A percentile compares a stretch with the other conserved stretches of the same genome.
These are phyloP conservation scores for Dianthus caryophyllus DNA, from an alignment of 148 eudicot genomes.

Conservation along the genomic window DNA sequence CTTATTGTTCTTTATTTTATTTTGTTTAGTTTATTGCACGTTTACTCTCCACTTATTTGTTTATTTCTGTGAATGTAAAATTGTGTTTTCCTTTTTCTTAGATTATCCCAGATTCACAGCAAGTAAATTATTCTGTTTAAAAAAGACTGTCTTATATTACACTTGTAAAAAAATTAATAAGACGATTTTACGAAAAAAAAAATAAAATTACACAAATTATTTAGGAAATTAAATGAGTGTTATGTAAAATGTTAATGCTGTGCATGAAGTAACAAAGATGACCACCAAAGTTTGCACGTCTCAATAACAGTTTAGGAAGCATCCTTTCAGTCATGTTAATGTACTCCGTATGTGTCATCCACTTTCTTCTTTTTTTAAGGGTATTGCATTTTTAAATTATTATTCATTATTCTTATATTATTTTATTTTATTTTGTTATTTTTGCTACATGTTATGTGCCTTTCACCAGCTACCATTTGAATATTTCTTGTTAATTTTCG, in stretches of 20 bases:
- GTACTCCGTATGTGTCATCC: constrained; percentile 29
- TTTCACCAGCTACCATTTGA: constrained; percentile 18
- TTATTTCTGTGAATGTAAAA: not conserved
- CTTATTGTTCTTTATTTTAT: too few relatives aligned
- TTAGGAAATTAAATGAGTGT: too few relatives aligned
- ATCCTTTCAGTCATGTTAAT: constrained; percentile 28
- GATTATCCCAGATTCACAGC: too few relatives aligned
- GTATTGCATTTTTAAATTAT: not conserved
- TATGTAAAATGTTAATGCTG: not conserved
- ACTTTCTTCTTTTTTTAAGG: constrained; percentile 16
- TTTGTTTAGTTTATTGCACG: too few relatives aligned
- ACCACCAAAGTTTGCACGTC: constrained; percentile 34
- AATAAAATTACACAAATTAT: too few relatives aligned
- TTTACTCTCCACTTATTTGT: too few relatives aligned
- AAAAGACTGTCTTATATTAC: too few relatives aligned
- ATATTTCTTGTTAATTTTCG: not conserved
- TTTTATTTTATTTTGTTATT: not conserved
- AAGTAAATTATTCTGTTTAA: too few relatives aligned
- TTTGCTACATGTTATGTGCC: not conserved
- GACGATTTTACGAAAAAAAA: too few relatives aligned
- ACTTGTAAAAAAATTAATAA: too few relatives aligned
- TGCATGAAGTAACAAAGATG: not conserved
- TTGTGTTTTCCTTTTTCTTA: not conserved
- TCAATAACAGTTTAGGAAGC: constrained; percentile 33
- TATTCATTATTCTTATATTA: not conserved